Base-by-base conservation (phyloP, 257 asterid genomes). In the Salvia splendens region DNA sequence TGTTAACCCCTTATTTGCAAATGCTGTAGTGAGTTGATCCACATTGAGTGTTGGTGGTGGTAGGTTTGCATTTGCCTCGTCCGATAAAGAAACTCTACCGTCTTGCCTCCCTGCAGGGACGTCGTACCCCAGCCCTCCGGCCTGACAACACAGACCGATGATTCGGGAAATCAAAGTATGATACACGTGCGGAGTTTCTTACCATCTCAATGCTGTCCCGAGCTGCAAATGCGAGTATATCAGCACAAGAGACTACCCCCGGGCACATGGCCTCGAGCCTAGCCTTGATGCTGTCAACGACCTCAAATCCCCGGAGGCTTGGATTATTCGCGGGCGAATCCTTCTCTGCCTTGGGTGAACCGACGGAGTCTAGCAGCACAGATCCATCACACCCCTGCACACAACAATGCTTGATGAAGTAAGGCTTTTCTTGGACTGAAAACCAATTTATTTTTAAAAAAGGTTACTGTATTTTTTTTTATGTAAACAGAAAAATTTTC, bases 331-430 rank as follows among this genome's bases (percentile, higher is more conserved):
- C 85, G 0, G 85, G 82, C 12, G 95, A 78, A 64, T 87, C 96
- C 76, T 87, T 91, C 81, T 91, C 98, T 5, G 96, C 94, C 2
- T 41, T 47, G 86, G 76, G 84, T 8, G 90, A 62, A 8, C 78
- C 55, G 1, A 83, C 80, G 7, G 95, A 78, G 72, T 89, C 90
- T 12, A 91, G 66, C 56, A 91, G 83, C 70, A 91, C 89, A 0
- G 96, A 91, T 9, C 87, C 96, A 77, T 91, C 98, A 68, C 98
- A 91, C 1, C 98, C 97, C 98, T 91, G 24, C 28, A 43, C 42
- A 43, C 8, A 40, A 40, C 45, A 40, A 40, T 40, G 45, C 45
- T 40, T 40, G 8, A 40, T 40, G 11, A 8, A 8, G 8, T 9
- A 40, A 8, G 12, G 45, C 8, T 40, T 40, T 41, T 47, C 6